Base-by-base conservation (phyloP, 2,329 filamentous ascomycete species). In the Cordyceps fumosorosea region DNA sequence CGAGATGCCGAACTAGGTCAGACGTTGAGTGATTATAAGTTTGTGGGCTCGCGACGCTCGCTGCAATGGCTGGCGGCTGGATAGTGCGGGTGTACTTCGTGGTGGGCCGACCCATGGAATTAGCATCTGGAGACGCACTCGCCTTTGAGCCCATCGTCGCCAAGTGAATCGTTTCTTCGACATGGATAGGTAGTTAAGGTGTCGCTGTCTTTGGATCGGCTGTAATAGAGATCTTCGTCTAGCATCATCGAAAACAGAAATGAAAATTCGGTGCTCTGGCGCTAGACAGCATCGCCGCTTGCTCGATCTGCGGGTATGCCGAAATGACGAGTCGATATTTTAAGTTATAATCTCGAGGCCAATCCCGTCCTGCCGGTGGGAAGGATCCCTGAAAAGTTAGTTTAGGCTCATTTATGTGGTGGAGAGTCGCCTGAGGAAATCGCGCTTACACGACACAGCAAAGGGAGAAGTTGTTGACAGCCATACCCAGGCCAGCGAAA, bases 321-420 rank as follows among this genome's bases (percentile, higher is more conserved):
- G 37, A 60, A 53, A 60, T 60, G 57, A 60, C 34, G 57, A 60
- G 57, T 54, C 48, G 26, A 53, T 37, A 37, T 44, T 60, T 47
- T 26, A 34, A 60, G 50, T 37, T 40, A n/a, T 22, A 34, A 5
- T 29, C 29, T 29, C 29, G 29, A 29, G 57, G 22, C 18, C 37
- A 60, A 53, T 34, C 48, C 57, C 24, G 48, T 32, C 37, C 20
- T 48, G 45, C 45, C 12, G 37, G 16, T 14, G 37, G 37, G 22
- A 59, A 44, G 37, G 37, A 24, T 29, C 18, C 18, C 37, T 10
- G 10, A 42, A 42, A 14, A 42, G 37, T 12, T 14, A 14, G 12
- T 42, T 37, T 37, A 14, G 34, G 34, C 11, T 37, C 34, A 37
- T 37, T 37, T 37, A 3, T 11, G 34, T 12, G 34, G 34, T 37